Percentiles rank a stretch among this genome's conserved stretches.
phyloP scores from a whole-genome alignment of 192 early-diverging fungal species.

The Thoreauomyces humboldtii region DNA sequence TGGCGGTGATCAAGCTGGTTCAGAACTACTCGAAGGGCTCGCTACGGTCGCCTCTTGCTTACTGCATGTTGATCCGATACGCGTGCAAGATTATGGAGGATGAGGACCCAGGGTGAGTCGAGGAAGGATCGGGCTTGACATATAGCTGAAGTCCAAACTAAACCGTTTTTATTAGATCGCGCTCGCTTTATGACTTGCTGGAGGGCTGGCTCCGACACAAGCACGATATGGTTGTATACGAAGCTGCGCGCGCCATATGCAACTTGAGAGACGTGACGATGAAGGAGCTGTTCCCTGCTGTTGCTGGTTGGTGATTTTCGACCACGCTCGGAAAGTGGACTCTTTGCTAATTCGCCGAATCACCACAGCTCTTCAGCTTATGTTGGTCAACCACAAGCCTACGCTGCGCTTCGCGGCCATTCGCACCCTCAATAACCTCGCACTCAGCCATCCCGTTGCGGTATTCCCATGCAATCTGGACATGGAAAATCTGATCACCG shows the following conservation, averaged over 20 bases:
- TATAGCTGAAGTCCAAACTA: too few relatives aligned
- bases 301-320: conserved; percentile 58
- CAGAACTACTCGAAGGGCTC: conserved; percentile 74
- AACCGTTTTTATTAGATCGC: conserved; percentile 30
- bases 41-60: conserved; percentile 81
- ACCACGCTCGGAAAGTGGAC: too few relatives aligned
- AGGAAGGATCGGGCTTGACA: not conserved
- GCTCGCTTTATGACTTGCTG: conserved; percentile 78
- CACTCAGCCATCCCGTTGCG: conserved; percentile 83
- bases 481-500: conserved; percentile 96
- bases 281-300: conserved; percentile 90
- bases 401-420: conserved; percentile 96
- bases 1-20: conserved; percentile 96
- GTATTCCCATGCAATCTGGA: conserved; percentile 96
- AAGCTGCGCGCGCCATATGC: conserved; percentile 96
- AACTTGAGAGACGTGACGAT: conserved; percentile 76
- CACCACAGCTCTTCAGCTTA: conserved; percentile 82
- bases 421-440: conserved; percentile 90
- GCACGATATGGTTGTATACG: conserved; percentile 97
- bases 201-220: conserved; percentile 91
- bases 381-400: conserved; percentile 89
- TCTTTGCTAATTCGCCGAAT: too few relatives aligned
- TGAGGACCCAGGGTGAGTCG: conserved; percentile 42
- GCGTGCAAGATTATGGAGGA: conserved; percentile 74
- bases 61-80: conserved; percentile 91